Evolutionary conservation across 2,329 filamentous ascomycete species (phyloP), one percentile per base, ranked within the genome.

Genomic region (Aureobasidium namibiae): DNA sequence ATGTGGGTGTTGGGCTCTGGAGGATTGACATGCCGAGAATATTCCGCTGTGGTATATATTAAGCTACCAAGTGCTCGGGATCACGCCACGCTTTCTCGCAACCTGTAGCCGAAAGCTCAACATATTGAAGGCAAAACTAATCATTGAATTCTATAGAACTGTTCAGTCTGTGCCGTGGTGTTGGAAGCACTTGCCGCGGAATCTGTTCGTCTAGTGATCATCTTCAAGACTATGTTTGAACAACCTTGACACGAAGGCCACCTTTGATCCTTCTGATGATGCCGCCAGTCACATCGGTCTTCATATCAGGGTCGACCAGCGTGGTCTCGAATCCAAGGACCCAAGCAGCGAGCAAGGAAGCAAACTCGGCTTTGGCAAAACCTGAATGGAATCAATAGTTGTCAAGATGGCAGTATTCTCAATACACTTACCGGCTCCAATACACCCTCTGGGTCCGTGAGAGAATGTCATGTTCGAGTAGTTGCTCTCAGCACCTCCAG

Each of bases 381-480:
- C 42, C 53, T 52, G 48, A 21, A 18, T 4, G 4, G 18, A 11
- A 16, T 26, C 1, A 44, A 14, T 31, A 33, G 23, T n/a, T n/a
- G n/a, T n/a, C 21, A 48, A 11, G 13, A 33, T n/a, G 9, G 10
- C 2, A 8, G 26, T 33, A 21, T 33, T 48, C n/a, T 21, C 7
- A 2, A 56, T 33, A 13, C 14, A 39, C 48, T 39, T 39, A 52
- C 48, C 39, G 44, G 68, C 64, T 16, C 69, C 69, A 34, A 69
- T 69, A 50, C 68, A 71, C 26, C 65, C 66, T 14, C 69, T 46
- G 4, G 69, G 68, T 1, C 69, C 69, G 57, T 78, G 74, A 18
- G 77, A 63, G 61, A 78, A 79, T 0, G 75, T 77, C 53, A 77
- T 45, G 56, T 73, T 72, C 13, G 68, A 65, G 53, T 71, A 76